Base-by-base conservation (phyloP, 352 stramenopile species). In the Globisporangium barbulae region DNA sequence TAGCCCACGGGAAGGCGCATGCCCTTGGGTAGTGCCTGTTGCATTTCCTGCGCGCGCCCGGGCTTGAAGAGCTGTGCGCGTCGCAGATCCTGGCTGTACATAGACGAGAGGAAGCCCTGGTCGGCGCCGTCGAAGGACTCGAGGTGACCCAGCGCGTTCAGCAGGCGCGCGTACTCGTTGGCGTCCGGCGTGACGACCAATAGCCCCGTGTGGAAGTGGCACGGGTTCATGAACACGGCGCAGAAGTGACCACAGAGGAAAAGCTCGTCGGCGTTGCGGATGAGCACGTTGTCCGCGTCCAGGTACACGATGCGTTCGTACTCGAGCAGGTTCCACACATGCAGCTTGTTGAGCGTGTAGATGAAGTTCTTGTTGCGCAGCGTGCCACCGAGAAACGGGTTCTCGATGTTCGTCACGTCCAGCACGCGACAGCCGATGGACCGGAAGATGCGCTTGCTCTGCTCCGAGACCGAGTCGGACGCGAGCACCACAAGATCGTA, bases 301-400 rank as follows among this genome's bases (percentile, higher is more conserved):
- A 97, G 72, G 69, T 96, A 97, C 61, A 96, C 88, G 25, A 97
- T 81, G 61, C 88, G 89, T 44, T 97, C 88, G 70, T 95, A 97
- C 70, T 96, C 85, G 58, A 94, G 75, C 71, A 97, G 76, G 56
- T 96, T 95, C 84, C 88, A 97, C 42, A 97, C 86, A 69, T 93
- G 87, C 39, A 96, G 76, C 67, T 96, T 96, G 75, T 96, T 96
- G 61, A 96, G 76, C 60, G 86, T 96, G 80, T 88, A 95, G 73
- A 94, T 93, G 61, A 96, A 96, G 71, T 85, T 81, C 68, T 93
- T 91, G 79, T 96, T 96, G 53, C 63, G 69, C 3, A 93, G 72
- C 45, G 84, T 93, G 28, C 83, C 73, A 25, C 83, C 79, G 0
- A 91, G 59, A 53, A 92, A 96, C 44, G 88, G 88, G 62, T 96